phyloP scores from a whole-genome alignment of 2,329 filamentous ascomycete species.

The Botrytis hyacinthi region DNA sequence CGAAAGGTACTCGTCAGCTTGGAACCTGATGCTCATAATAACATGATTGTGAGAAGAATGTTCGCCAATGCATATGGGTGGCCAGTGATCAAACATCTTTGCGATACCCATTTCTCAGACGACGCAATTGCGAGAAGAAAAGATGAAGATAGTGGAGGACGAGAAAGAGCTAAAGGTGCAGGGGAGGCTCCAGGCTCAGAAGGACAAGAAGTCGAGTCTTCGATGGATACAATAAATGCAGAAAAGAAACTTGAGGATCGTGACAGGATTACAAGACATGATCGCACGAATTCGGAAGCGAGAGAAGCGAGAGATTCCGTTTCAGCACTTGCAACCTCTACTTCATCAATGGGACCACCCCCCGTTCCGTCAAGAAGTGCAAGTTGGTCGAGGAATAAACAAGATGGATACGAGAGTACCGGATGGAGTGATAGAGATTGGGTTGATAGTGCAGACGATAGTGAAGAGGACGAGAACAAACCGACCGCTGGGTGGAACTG shows the following conservation, averaged over 20 bases:
- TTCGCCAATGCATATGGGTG: conserved; percentile 97
- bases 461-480: conserved; percentile 27
- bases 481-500: conserved; percentile 47
- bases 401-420: conserved; percentile 47
- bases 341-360: conserved; percentile 22
- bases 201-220: conserved; percentile 62
- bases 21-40: conserved; percentile 97
- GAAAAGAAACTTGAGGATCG: conserved; percentile 10
- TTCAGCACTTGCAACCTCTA: conserved; percentile 31
- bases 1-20: conserved; percentile 93
- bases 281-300: conserved; percentile 47
- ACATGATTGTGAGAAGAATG: conserved; percentile 93
- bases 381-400: not conserved
- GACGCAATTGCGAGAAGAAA: conserved; percentile 61
- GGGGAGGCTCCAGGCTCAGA: conserved; percentile 55
- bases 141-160: conserved; percentile 64
- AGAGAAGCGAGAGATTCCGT: conserved; percentile 45
- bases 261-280: conserved; percentile 37
- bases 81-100: conserved; percentile 93
- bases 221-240: not conserved
- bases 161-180: conserved; percentile 66
- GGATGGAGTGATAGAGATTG: conserved; percentile 67
- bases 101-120: conserved; percentile 90
- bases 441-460: conserved; percentile 52
- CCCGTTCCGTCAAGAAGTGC: conserved; percentile 11